These are phyloP conservation scores for Cucurbita argyrosperma DNA, from an alignment of 306 rosid species.

Conservation along the genomic window DNA sequence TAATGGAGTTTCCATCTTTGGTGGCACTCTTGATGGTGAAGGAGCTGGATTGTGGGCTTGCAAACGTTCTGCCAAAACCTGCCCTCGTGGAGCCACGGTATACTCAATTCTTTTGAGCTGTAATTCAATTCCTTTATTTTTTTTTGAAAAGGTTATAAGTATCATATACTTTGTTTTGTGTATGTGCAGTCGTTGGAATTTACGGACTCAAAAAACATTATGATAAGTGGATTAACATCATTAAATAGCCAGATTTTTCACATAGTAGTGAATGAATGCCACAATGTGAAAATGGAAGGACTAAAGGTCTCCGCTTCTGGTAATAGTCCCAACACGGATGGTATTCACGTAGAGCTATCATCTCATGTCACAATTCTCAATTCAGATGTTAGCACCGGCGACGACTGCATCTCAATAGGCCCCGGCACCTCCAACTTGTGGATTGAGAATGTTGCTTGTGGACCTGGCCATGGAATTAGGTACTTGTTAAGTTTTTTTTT, in stretches of 20 bases:
- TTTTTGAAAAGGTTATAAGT: too few species aligned
- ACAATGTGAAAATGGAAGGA: neutral
- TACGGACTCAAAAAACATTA: neutral
- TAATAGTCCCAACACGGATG: neutral
- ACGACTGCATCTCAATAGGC: neutral
- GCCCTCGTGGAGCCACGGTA: constrained; percentile 52
- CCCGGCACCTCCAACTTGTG: neutral
- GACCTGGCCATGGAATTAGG: neutral
- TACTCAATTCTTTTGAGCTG: neutral
- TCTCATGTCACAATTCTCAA: neutral
- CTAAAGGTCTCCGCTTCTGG: neutral
- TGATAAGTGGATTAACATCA: neutral
- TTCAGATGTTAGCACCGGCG: neutral
- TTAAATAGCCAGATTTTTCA: neutral
- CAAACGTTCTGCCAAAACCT: constrained; percentile 21
- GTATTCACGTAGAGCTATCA: neutral
- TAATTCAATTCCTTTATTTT: too few species aligned
- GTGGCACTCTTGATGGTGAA: constrained; percentile 38
- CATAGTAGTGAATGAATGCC: neutral
- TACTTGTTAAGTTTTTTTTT: too few species aligned
- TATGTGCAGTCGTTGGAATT: neutral
- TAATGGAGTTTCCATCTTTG: constrained; percentile 15
- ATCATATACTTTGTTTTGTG: too few species aligned
- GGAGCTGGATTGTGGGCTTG: constrained; percentile 50
- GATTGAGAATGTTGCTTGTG: neutral